Percentiles rank a stretch among this genome's conserved stretches.
Conservation (phyloP, 805 yeast species). For the Teunomyces atbi region DNA sequence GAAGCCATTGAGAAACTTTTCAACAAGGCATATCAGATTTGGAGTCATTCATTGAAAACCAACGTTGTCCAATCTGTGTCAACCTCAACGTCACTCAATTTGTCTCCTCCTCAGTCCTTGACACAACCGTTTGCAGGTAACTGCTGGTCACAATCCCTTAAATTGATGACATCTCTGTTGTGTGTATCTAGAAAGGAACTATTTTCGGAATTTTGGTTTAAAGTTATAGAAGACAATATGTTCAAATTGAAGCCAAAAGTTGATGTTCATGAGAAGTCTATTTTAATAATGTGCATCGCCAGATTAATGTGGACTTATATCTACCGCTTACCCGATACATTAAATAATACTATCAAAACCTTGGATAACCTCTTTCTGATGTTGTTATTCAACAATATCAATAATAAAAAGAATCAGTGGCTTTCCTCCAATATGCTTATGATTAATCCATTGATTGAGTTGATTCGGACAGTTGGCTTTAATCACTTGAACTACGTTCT, state of each 20-base stretch:
- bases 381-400: slow-evolving; percentile 46
- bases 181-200: slow-evolving; percentile 78
- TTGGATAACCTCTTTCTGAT: slow-evolving; percentile 62
- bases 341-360: slow-evolving; percentile 81
- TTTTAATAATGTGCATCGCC: slow-evolving; percentile 62
- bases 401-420: slow-evolving; percentile 72
- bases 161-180: slow-evolving; percentile 67
- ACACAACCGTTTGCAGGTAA: slow-evolving; percentile 11
- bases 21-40: slow-evolving; percentile 45
- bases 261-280: slow-evolving; percentile 48
- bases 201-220: slow-evolving; percentile 71
- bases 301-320: slow-evolving; percentile 88
- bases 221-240: slow-evolving; percentile 60
- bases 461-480: slow-evolving; percentile 75
- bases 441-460: slow-evolving; percentile 65
- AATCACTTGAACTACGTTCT: slow-evolving; percentile 75
- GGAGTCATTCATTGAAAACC: slow-evolving; percentile 35
- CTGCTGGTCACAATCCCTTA: slow-evolving; percentile 67
- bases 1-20: slow-evolving; percentile 69
- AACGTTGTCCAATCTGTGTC: background rate
- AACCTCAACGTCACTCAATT: background rate
- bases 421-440: slow-evolving; percentile 59
- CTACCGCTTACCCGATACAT: slow-evolving; percentile 81
- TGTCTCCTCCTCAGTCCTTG: background rate
- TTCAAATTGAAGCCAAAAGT: slow-evolving; percentile 63